Base-by-base conservation (phyloP, 1,284 basidiomycete genomes). In the Cronartium quercuum region DNA sequence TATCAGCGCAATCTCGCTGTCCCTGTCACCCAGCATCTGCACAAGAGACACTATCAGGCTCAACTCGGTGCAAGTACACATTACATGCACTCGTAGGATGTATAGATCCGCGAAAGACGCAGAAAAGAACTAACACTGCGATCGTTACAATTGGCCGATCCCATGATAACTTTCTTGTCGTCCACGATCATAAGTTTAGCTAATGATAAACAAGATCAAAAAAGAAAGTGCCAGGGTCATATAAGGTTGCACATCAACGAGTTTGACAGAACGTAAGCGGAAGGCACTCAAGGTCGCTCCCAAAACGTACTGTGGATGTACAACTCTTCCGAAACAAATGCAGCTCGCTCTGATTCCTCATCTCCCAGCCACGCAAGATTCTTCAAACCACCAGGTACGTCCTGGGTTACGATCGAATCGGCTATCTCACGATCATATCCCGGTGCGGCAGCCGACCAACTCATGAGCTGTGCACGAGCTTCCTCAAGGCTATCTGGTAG, bases 1-100 rank as follows among this genome's bases (percentile, higher is more conserved):
- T 18, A 96, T 88, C 6, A 94, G 83, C 0, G 91, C 91, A 78
- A 96, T 95, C 83, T 97, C 94, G 0, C 91, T 93, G 82, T 96
- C 94, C 42, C 92, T 91, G 79, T 94, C 88, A 38, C 94, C 93
- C 86, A 74, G 9, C 70, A 74, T 66, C 62, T 64, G 37, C 5
- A 24, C 1, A 13, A 42, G 9, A 64, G 3, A 9, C n/a, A 1
- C 13, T 24, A 40, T 64, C 34, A 24, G 38, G 13, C 37, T 35
- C 38, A 13, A 44, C 7, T 21, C 89, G 78, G 57, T 81, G 80
- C 76, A n/a, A n/a, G n/a, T n/a, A n/a, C n/a, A n/a, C n/a, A n/a
- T n/a, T n/a, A n/a, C n/a, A n/a, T n/a, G n/a, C n/a, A n/a, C n/a
- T n/a, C n/a, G n/a, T n/a, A n/a, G n/a, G n/a, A n/a, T n/a, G 21